A percentile compares a stretch with the other conserved stretches of the same genome.
Evolutionary conservation across 257 asterid genomes (phyloP).

Genomic region (Catharanthus roseus): DNA sequence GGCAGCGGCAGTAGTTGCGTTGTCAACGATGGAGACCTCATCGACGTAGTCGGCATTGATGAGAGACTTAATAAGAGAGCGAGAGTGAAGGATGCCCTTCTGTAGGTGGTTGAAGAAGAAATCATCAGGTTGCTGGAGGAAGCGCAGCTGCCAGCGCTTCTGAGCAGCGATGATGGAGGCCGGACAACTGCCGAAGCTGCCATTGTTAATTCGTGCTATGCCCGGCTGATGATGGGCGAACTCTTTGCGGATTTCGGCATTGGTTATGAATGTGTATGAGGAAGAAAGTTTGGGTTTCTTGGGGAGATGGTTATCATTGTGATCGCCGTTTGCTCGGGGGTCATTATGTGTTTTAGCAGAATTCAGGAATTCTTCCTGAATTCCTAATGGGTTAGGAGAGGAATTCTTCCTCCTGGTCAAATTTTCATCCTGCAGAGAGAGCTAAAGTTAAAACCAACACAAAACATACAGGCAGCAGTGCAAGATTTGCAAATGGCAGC

Average conservation of each 20-base stretch:
- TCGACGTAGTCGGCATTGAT: slow-evolving; percentile 86
- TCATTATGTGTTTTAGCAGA: too few species aligned
- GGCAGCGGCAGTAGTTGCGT: slow-evolving; percentile 96
- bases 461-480: neutral
- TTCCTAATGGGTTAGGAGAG: slow-evolving; percentile 37
- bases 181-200: slow-evolving; percentile 95
- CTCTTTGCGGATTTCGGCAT: slow-evolving; percentile 57
- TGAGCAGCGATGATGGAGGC: slow-evolving; percentile 84
- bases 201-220: slow-evolving; percentile 80
- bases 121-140: slow-evolving; percentile 88
- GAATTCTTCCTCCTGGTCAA: slow-evolving; percentile 46
- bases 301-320: slow-evolving; percentile 33
- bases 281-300: slow-evolving; percentile 57
- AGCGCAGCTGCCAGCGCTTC: slow-evolving; percentile 74
- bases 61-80: slow-evolving; percentile 61
- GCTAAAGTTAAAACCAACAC: neutral
- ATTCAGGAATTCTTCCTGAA: too few species aligned
- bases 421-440: slow-evolving; percentile 40
- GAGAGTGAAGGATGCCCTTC: slow-evolving; percentile 61
- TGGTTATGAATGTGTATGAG: slow-evolving; percentile 34
- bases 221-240: slow-evolving; percentile 70
- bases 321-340: slow-evolving; percentile 42
- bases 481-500: neutral
- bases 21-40: slow-evolving; percentile 89
- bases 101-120: slow-evolving; percentile 81